Percentiles rank a stretch among this genome's conserved stretches.
phyloP scores from a whole-genome alignment of 2,329 filamentous ascomycete genomes.

The Beauveria pseudobassiana region DNA sequence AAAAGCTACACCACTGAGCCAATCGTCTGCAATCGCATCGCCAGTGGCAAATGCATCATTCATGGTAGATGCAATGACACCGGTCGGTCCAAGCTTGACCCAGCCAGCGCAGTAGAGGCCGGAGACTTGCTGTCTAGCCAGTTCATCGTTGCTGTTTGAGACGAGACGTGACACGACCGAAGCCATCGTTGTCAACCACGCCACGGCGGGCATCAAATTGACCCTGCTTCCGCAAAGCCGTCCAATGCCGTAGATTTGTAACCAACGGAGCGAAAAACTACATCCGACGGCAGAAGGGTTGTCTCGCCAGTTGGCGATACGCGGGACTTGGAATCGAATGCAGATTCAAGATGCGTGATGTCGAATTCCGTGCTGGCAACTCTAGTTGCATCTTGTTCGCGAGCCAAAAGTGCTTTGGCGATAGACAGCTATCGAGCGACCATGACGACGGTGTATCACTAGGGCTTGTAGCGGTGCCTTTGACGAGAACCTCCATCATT shows the following conservation, averaged over 20 bases:
- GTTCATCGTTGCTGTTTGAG: constrained; percentile 21
- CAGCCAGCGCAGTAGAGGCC: constrained; percentile 91
- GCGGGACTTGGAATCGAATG: constrained; percentile 43
- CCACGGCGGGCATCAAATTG: constrained; percentile 70
- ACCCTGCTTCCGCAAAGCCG: constrained; percentile 62
- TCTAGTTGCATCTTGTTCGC: constrained; percentile 32
- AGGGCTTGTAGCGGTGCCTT: constrained; percentile 54
- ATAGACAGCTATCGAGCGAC: constrained; percentile 80
- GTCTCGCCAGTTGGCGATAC: constrained; percentile 42
- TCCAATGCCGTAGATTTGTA: constrained; percentile 76
- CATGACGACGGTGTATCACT: constrained; percentile 57
- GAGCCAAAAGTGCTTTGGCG: constrained; percentile 62
- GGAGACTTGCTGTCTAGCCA: constrained; percentile 39
- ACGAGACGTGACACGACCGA: constrained; percentile 58
- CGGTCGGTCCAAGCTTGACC: constrained; percentile 92
- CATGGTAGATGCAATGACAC: constrained; percentile 95
- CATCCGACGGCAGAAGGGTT: constrained; percentile 51
- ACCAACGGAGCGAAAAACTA: constrained; percentile 90
- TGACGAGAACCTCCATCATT: constrained; percentile 71
- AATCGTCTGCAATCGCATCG: constrained; percentile 76
- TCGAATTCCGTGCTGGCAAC: constrained; percentile 64
- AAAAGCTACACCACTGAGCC: constrained; percentile 41
- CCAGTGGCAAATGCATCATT: constrained; percentile 85
- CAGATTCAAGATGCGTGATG: constrained; percentile 47
- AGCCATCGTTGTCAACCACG: constrained; percentile 73